Evolutionary conservation across 345 rosid species (phyloP), one percentile per base, ranked within the genome.

Genomic region (Citrus medica): DNA sequence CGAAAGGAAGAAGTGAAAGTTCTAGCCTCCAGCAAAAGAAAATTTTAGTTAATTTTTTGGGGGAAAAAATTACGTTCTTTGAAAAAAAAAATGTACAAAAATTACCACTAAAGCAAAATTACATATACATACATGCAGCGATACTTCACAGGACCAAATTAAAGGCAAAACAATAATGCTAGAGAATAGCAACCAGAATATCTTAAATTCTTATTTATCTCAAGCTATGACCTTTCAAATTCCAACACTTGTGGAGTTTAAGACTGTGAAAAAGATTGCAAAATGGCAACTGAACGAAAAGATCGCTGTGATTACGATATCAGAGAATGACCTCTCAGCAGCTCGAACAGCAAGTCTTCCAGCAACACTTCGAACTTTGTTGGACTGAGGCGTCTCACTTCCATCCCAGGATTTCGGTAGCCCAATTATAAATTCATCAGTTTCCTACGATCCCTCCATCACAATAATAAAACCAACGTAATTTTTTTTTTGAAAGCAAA

Each of bases 341-440:
- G 98, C 99, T 74, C 84, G 88, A 83, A 88, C 86, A 0, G 96
- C 92, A 38, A 95, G 88, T 32, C 97, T 82, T 82, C 97, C 99
- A 2, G 93, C 96, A 53, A 93, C 86, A 56, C 97, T 89, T 2
- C 97, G 91, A 69, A 93, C 88, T 88, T 90, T 93, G 67, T 93
- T 93, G 24, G 98, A 93, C 74, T 91, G 98, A 81, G 87, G 69
- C 12, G 93, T 93, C 81, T 95, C 98, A 60, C 87, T 90, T 25
- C 98, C 96, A 69, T 93, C 93, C 32, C 80, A 83, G 73, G 99
- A 91, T 88, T 83, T 90, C 14, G 97, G 97, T 69, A 95, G 88
- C 65, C 99, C 97, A 81, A 93, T 84, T 68, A 93, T 87, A 69
- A 95, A 91, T 75, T 93, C 99, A 83, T 93, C 95, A 63, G 63